Evolutionary conservation across 441 rosid species (phyloP), one percentile per base, ranked within the genome.

Genomic region (Bruguiera hainesii): DNA sequence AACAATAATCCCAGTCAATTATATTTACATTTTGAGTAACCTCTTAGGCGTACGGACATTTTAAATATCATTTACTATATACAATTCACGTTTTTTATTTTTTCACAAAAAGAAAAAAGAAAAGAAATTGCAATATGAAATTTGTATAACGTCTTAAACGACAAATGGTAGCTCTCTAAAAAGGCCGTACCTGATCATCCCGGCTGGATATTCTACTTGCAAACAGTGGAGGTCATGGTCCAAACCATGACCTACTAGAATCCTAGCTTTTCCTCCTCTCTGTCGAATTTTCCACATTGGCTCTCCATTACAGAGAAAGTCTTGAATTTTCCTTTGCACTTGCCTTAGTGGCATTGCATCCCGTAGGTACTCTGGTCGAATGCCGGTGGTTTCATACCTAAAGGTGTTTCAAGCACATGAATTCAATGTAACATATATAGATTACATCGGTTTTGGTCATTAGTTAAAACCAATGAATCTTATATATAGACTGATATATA

Each of bases 241-340:
- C 73, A 90, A 71, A 58, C 88, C 89, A 78, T 93, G 98, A 59
- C 98, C 98, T 68, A 90, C 93, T 2, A 93, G 89, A 87, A 90
- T 87, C 89, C 91, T 87, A 4, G 88, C 98, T 78, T 72, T 89
- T 62, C 96, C 87, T 70, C 82, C 76, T 81, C 80, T 78, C 23
- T 94, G 88, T 71, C 96, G 82, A 83, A 93, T 84, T 82, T 81
- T 89, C 98, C 98, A 90, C 89, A 79, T 85, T 52, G 96, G 85
- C 51, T 90, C 97, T 13, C 97, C 97, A 73, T 93, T 90, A 68
- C 89, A 85, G 13, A 93, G 89, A 73, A 89, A 90, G 30, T 87
- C 96, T 72, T 90, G 98, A 76, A 93, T 83, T 81, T 79, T 90
- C 73, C 74, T 85, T 67, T 90, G 96, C 64, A 78, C 94, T 31